A percentile compares a stretch with the other conserved stretches of the same genome.
Evolutionary conservation across 2,329 filamentous ascomycete genomes (phyloP).

Genomic region (Elsinoe ampelina): DNA sequence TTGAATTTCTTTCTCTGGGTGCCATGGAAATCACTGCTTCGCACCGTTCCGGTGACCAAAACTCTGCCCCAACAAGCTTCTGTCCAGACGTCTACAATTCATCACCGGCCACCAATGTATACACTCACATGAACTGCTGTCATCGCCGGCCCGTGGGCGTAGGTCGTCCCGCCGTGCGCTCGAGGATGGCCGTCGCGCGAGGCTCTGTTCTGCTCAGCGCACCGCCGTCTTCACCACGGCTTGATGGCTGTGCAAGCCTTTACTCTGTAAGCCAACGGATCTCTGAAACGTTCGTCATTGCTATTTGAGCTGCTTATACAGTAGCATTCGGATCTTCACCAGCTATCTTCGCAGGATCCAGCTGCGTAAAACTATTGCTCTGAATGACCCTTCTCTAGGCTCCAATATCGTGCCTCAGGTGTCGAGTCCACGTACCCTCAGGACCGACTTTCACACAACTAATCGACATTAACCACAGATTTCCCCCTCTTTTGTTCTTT

Average conservation of each 20-base stretch:
- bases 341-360: neutral
- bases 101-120: neutral
- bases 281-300: slow-evolving; percentile 1
- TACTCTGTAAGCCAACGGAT: slow-evolving; percentile 5
- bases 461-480: neutral
- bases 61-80: neutral
- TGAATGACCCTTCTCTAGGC: slow-evolving; percentile 3
- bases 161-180: neutral
- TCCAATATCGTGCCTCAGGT: slow-evolving; percentile 10
- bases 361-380: neutral
- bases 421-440: neutral
- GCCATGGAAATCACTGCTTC: neutral
- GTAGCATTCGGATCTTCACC: neutral
- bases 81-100: neutral
- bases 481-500: neutral
- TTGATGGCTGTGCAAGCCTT: slow-evolving; percentile 10
- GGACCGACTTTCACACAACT: neutral
- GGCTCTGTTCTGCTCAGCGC: neutral
- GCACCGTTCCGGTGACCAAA: slow-evolving; percentile 7
- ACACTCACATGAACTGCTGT: neutral
- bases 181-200: neutral
- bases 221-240: neutral
- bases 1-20: neutral
- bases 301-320: neutral
- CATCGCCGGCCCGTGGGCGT: neutral